Percentiles rank a stretch among this genome's conserved stretches.
Conservation (phyloP, 2,329 filamentous ascomycete genomes). For the Sporothrix dimorphospora region DNA sequence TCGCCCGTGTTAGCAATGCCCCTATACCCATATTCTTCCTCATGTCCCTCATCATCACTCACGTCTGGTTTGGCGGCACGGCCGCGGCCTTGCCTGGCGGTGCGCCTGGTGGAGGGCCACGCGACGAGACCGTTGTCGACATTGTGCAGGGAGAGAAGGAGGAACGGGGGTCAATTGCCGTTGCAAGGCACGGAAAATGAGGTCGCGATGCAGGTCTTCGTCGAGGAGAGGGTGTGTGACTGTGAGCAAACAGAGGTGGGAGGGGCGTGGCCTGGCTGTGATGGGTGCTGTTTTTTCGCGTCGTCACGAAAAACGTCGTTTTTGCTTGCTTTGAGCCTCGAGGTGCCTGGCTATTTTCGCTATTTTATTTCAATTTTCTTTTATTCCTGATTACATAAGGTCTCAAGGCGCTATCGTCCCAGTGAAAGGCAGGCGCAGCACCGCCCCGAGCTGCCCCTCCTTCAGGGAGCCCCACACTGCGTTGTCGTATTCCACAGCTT, state of each 20-base stretch:
- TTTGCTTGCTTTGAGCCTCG: constrained; percentile 5
- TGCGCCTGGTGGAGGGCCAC: constrained; percentile 37
- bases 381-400: constrained; percentile 19
- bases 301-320: constrained; percentile 14
- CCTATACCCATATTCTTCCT: background rate
- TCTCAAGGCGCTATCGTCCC: background rate
- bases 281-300: constrained; percentile 13
- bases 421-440: constrained; percentile 3
- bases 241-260: background rate
- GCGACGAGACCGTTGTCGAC: constrained; percentile 40
- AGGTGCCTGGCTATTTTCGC: background rate
- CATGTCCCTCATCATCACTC: constrained; percentile 43
- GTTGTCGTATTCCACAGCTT: constrained; percentile 16
- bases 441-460: constrained; percentile 9
- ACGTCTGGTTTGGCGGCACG: constrained; percentile 76
- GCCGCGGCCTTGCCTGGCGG: constrained; percentile 51
- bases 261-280: background rate
- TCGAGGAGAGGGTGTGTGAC: background rate
- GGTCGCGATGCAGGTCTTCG: background rate
- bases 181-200: no score
- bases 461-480: constrained; percentile 6
- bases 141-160: constrained; percentile 35
- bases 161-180: constrained; percentile 12
- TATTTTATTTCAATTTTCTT: constrained; percentile 9
- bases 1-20: background rate